phyloP scores from a whole-genome alignment of 2,329 filamentous ascomycete species.

The Furcasterigmium sp. region DNA sequence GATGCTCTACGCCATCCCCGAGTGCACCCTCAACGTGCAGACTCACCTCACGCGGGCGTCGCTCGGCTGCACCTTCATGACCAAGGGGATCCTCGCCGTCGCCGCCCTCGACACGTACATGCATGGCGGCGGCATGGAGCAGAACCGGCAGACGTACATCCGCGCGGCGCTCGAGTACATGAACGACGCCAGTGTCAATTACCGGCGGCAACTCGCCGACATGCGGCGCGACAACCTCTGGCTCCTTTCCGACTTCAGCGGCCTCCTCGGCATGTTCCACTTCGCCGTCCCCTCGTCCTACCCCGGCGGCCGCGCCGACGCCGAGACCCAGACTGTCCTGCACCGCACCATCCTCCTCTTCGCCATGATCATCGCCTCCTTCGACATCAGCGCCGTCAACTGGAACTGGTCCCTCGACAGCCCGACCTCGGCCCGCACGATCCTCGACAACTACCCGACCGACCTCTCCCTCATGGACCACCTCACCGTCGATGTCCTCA shows the following conservation, averaged over 20 bases:
- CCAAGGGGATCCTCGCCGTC: not conserved
- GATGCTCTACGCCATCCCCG: slow-evolving; percentile 28
- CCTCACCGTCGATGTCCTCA: slow-evolving; percentile 1
- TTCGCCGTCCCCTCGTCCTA: not conserved
- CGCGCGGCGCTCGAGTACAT: slow-evolving; percentile 4
- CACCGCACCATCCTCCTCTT: slow-evolving; percentile 1
- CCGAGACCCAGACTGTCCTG: not conserved
- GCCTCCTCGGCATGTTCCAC: not conserved
- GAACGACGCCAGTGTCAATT: slow-evolving; percentile 4
- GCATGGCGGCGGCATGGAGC: not conserved
- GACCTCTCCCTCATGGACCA: slow-evolving; percentile 1
- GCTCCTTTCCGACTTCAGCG: slow-evolving; percentile 10
- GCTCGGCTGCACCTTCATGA: not conserved
- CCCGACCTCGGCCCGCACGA: not conserved
- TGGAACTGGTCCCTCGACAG: not conserved
- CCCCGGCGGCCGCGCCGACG: not conserved
- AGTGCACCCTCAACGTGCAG: slow-evolving; percentile 16
- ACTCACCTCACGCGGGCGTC: not conserved
- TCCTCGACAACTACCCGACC: not conserved
- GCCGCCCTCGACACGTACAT: not conserved
- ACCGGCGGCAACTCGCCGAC: slow-evolving; percentile 14
- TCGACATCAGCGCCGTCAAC: not conserved
- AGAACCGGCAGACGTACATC: slow-evolving; percentile 14
- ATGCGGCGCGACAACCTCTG: slow-evolving; percentile 17
- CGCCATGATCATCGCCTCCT: slow-evolving; percentile 1